These are phyloP conservation scores for Solanum etuberosum DNA, from an alignment of 257 asterid genomes.

Conservation along the genomic window DNA sequence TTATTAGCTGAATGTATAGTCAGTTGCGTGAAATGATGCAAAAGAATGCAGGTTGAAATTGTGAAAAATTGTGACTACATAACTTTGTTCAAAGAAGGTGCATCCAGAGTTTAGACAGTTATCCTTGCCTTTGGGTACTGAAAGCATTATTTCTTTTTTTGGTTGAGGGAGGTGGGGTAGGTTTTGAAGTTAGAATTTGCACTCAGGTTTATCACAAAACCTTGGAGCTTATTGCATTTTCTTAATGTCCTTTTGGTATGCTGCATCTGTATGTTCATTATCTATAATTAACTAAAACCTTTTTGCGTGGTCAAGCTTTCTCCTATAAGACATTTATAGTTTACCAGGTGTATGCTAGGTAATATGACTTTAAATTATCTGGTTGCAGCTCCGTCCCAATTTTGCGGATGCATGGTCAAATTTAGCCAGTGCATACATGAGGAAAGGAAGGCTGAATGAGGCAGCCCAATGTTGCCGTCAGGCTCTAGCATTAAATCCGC, in stretches of 20 bases:
- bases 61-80: not conserved
- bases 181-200: not conserved
- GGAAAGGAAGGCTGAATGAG: constrained; percentile 84
- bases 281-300: not conserved
- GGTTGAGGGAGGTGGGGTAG: not conserved
- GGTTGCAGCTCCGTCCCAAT: constrained; percentile 92
- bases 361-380: not conserved
- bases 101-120: not conserved
- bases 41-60: not conserved
- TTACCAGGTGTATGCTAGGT: not conserved
- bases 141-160: not conserved
- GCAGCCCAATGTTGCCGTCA: constrained; percentile 99
- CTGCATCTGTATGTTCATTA: not conserved
- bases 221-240: not conserved
- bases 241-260: not conserved
- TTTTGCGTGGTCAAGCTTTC: not conserved
- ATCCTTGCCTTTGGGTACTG: not conserved
- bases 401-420: constrained; percentile 99
- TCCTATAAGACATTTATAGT: not conserved
- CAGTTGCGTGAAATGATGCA: not conserved
- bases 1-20: not conserved
- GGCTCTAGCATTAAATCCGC: constrained; percentile 90
- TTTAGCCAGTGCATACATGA: constrained; percentile 96
- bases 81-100: not conserved
- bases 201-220: not conserved